Evolutionary conservation across 2,329 filamentous ascomycete genomes (phyloP), one percentile per base, ranked within the genome.

Genomic region (Periconia digitata): DNA sequence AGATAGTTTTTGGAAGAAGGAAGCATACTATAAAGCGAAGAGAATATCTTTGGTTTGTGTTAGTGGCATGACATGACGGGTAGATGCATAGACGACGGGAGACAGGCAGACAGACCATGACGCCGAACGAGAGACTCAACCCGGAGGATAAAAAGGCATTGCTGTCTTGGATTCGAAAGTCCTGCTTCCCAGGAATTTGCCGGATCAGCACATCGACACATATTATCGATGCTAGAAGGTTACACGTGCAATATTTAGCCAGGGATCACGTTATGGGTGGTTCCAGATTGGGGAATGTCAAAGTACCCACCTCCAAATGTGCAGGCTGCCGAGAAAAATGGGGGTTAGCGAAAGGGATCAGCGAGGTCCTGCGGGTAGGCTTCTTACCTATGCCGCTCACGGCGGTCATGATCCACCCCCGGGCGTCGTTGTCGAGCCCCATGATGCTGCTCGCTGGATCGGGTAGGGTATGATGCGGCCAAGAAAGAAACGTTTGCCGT

Each of bases 361-460:
- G 13, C 17, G 6, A 22, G n/a, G 21, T 24, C 8, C 23, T 46
- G 58, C 37, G 29, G 35, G 38, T 36, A 58, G 43, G 38, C 36
- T 43, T 51, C 71, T 44, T 72, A 86, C 84, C 84, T 66, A 91
- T 85, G 66, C 91, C 95, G 72, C 92, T 90, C 56, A 91, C 79
- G 64, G 81, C 85, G 54, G 83, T 80, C 88, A 97, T 90, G 60
- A 97, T 86, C 92, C 92, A 97, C 63, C 94, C 92, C 55, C 91
- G 84, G 54, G 86, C 86, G 76, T 97, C 92, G 76, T 71, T 71
- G 50, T 69, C 66, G 46, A 71, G 59, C 49, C 55, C 58, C 65
- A 67, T 64, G 36, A 39, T 51, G 32, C 46, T 48, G 59, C 51
- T 38, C n/a, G n/a, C n/a, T n/a, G n/a, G n/a, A n/a, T n/a, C n/a